Evolutionary conservation across 2,329 filamentous ascomycete genomes (phyloP), one percentile per base, ranked within the genome.

Genomic region (Aphanocladium album): DNA sequence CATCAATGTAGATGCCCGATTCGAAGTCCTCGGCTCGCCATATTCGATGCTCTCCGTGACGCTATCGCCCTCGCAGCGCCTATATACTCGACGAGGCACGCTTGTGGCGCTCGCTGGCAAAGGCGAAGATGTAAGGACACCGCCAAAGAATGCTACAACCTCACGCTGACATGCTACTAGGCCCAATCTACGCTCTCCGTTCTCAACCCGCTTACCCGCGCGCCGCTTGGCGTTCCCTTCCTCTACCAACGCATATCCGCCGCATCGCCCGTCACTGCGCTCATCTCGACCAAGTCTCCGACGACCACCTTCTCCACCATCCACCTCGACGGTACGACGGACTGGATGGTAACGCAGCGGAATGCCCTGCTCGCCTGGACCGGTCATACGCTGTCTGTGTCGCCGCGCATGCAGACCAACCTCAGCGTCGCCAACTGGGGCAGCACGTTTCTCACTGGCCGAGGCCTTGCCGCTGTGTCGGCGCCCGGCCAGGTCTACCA

Each of bases 361-460:
- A 89, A 90, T 65, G 92, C 92, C 1, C 80, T 99, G 57, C 81
- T 98, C n/a, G 95, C 95, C 59, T 99, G 95, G 95, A 96, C 93
- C 0, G 95, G 95, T 30, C 90, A 96, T 72, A 92, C 91, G 1
- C 80, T 99, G 59, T 80, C 81, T 17, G 82, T 95, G 49, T 87
- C 86, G 39, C 91, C 93, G 2, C 88, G 86, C 51, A 80, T 96
- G 65, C 93, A 92, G 68, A 83, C 82, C 47, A 83, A 83, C 64
- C 82, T 97, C 70, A 87, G 89, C 60, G 71, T 96, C 56, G 87
- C 91, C 50, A 88, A 97, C 71, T 98, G 93, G 93, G 95, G 95
- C 67, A 95, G 86, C 77, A 93, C 93, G 14, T 84, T 90, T 64
- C 80, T 97, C 62, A 96, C 92, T 0, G 95, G 95, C 43, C 85